These are phyloP conservation scores for Curvularia lunata DNA, from an alignment of 2,329 filamentous ascomycete genomes.

Conservation along the genomic window DNA sequence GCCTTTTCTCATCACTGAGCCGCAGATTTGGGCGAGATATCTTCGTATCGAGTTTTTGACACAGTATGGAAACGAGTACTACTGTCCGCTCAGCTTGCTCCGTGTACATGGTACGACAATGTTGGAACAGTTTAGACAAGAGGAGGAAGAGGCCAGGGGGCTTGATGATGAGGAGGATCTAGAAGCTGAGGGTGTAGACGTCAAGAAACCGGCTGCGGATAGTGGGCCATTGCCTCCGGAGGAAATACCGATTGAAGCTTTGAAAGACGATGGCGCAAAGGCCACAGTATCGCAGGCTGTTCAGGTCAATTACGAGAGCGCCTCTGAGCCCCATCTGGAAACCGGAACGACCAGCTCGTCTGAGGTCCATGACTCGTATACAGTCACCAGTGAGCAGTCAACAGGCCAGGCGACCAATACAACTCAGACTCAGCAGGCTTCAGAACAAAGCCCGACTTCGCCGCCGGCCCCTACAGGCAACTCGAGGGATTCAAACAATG, in stretches of 20 bases:
- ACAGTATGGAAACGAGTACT: constrained; percentile 96
- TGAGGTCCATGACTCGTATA: not conserved
- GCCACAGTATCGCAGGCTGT: not conserved
- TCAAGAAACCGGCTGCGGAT: constrained; percentile 47
- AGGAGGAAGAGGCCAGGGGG: constrained; percentile 69
- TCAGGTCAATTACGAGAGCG: not conserved
- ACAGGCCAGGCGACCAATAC: constrained; percentile 3
- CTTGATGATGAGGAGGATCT: constrained; percentile 66
- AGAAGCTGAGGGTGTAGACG: constrained; percentile 51
- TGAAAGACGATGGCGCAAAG: constrained; percentile 18
- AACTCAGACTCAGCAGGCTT: not conserved
- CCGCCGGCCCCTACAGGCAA: not conserved
- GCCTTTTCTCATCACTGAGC: constrained; percentile 91
- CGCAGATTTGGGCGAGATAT: constrained; percentile 94
- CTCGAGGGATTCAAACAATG: not conserved
- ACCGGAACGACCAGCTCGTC: not conserved
- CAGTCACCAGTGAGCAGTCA: not conserved
- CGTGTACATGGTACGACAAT: constrained; percentile 92
- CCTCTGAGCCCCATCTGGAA: not conserved
- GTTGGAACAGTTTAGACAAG: constrained; percentile 91
- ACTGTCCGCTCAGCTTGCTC: constrained; percentile 89
- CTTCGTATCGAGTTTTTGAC: constrained; percentile 88
- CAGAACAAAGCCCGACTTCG: not conserved
- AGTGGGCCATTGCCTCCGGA: constrained; percentile 28
- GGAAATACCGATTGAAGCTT: constrained; percentile 26